A percentile compares a stretch with the other conserved stretches of the same genome.
Evolutionary conservation across 164 flowering plant genomes (phyloP).

Genomic region (Taxillus chinensis): DNA sequence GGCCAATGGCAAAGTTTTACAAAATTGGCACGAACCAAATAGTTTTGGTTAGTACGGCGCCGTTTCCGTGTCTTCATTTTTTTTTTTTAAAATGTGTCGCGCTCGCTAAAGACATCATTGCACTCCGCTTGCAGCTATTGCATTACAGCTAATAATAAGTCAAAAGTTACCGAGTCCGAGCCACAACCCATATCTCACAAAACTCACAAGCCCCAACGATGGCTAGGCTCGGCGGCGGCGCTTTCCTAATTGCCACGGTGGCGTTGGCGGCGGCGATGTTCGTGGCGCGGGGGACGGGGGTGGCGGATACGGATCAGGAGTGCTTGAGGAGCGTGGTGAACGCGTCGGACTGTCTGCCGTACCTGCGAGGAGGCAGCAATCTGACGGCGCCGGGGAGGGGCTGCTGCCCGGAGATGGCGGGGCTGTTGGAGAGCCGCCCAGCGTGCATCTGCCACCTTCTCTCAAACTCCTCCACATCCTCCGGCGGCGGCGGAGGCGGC

Average conservation of each 20-base stretch:
- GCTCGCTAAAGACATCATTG: no score
- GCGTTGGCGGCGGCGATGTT: background rate
- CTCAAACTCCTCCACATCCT: conserved; percentile 10
- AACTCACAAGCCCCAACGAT: no score
- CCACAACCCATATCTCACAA: no score
- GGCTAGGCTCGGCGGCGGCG: no score
- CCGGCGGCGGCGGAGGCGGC: conserved; percentile 11
- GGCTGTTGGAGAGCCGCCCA: conserved; percentile 44
- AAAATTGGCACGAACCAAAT: no score
- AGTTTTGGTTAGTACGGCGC: no score
- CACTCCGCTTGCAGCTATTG: no score
- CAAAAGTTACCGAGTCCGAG: no score
- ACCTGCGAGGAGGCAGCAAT: conserved; percentile 45
- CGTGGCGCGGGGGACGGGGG: conserved; percentile 2
- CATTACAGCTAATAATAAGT: no score
- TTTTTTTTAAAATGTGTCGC: no score
- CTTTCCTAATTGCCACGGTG: background rate
- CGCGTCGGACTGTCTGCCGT: conserved; percentile 53
- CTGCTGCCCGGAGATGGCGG: conserved; percentile 61
- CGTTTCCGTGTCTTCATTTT: no score
- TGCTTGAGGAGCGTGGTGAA: conserved; percentile 25
- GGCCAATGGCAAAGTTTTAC: no score
- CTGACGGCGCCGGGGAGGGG: conserved; percentile 37
- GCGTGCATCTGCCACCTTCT: conserved; percentile 54
- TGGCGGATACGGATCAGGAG: conserved; percentile 5